phyloP scores from a whole-genome alignment of 164 flowering plant genomes.

The Aristolochia californica region DNA sequence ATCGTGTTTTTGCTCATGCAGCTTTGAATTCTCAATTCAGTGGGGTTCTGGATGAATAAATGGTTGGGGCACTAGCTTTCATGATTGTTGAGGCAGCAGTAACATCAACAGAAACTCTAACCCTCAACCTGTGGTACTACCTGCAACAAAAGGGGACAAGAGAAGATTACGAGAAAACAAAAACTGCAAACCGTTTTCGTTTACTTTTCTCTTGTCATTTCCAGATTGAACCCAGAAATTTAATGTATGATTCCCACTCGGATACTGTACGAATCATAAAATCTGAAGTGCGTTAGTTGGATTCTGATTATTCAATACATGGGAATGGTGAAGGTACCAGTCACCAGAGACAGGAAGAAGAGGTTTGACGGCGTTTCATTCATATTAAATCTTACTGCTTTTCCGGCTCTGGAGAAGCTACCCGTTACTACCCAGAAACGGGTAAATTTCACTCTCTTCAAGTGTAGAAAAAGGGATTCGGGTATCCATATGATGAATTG shows the following conservation, averaged over 20 bases:
- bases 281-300: not conserved
- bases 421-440: no score
- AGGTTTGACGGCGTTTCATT: not conserved
- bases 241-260: no score
- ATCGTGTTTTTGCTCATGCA: slow-evolving; percentile 21
- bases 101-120: slow-evolving; percentile 1
- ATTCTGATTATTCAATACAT: not conserved
- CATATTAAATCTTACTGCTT: no score
- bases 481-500: no score
- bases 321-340: not conserved
- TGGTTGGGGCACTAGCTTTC: slow-evolving; percentile 26
- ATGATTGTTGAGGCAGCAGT: slow-evolving; percentile 17
- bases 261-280: not conserved
- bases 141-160: slow-evolving; percentile 9
- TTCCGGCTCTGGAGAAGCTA: no score
- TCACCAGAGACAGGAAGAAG: not conserved
- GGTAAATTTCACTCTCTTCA: no score
- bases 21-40: slow-evolving; percentile 22
- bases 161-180: slow-evolving; percentile 4
- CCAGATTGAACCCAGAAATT: no score
- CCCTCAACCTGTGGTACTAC: not conserved
- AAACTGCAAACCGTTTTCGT: no score
- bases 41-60: slow-evolving; percentile 23
- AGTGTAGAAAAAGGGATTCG: no score
- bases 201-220: not conserved